Percentiles rank a stretch among this genome's conserved stretches.
Evolutionary conservation across 176 grass and related monocot species (phyloP).

Genomic region (Avena eriantha): DNA sequence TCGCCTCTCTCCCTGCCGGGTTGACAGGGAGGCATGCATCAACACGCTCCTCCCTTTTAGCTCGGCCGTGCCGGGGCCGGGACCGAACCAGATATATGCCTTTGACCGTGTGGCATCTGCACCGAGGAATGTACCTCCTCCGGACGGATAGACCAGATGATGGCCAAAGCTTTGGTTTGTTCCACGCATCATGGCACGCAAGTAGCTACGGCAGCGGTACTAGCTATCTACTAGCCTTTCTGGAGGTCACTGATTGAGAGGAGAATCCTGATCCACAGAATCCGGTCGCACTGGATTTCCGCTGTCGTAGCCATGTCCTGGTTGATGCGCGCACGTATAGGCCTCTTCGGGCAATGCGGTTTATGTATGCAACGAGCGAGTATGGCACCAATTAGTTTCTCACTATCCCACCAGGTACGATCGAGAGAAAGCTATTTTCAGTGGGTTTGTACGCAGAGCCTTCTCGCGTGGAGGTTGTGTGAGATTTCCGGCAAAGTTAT

Average conservation of each 20-base stretch:
- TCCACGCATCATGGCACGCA: conserved; percentile 32
- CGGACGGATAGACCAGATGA: background rate
- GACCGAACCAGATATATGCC: conserved; percentile 36
- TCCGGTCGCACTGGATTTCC: conserved; percentile 28
- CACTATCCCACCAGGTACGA: background rate
- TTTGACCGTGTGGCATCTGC: conserved; percentile 37
- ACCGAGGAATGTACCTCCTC: conserved; percentile 17
- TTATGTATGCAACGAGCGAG: background rate
- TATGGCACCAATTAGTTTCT: background rate
- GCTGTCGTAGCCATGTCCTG: too few species aligned
- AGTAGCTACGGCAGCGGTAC: conserved; percentile 15
- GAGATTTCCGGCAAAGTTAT: background rate
- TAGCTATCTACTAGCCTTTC: conserved; percentile 7
- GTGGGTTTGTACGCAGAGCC: background rate
- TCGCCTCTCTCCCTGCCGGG: conserved; percentile 3
- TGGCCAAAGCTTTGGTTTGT: conserved; percentile 11
- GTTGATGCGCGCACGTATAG: too few species aligned
- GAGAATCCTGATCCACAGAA: conserved; percentile 28
- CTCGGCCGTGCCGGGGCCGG: background rate
- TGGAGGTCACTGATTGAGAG: conserved; percentile 44
- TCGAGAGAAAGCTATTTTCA: background rate
- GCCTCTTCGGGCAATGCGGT: background rate
- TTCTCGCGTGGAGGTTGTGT: conserved; percentile 19
- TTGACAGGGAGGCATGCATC: conserved; percentile 38
- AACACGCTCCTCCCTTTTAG: conserved; percentile 28